Evolutionary conservation across 2,329 filamentous ascomycete genomes (phyloP).

Genomic region (Talaromyces atroroseus): DNA sequence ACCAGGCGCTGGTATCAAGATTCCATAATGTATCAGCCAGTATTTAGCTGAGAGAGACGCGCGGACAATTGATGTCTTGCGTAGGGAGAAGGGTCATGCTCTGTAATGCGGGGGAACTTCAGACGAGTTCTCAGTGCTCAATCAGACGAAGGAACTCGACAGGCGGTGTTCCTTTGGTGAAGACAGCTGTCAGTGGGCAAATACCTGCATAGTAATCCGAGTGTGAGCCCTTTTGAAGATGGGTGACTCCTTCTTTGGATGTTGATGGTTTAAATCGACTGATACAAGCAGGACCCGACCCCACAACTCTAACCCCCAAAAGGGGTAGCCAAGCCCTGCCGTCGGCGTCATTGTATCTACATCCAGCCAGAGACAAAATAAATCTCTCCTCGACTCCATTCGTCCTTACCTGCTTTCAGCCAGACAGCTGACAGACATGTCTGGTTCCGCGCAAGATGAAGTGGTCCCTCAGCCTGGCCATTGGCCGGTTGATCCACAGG

Average conservation of each 20-base stretch:
- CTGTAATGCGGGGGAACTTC: not conserved
- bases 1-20: not conserved
- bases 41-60: not conserved
- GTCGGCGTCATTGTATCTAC: not conserved
- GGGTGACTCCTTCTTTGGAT: not conserved
- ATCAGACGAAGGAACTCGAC: not conserved
- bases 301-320: constrained; percentile 9
- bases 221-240: not conserved
- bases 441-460: constrained; percentile 21
- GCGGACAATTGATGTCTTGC: not conserved
- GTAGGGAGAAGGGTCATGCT: not conserved
- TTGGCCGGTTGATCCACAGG: constrained; percentile 62
- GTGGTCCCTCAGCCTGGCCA: constrained; percentile 49
- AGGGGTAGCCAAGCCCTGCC: constrained; percentile 1
- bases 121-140: not conserved
- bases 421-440: not conserved
- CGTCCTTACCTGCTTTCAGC: not conserved
- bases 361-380: not conserved
- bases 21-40: not conserved
- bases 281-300: not conserved
- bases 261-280: not conserved
- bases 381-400: not conserved
- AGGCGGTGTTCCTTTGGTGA: not conserved
- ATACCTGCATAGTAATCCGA: not conserved
- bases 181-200: not conserved